These are phyloP conservation scores for Ustilago loliicola DNA, from an alignment of 1,284 basidiomycete genomes.

Conservation along the genomic window DNA sequence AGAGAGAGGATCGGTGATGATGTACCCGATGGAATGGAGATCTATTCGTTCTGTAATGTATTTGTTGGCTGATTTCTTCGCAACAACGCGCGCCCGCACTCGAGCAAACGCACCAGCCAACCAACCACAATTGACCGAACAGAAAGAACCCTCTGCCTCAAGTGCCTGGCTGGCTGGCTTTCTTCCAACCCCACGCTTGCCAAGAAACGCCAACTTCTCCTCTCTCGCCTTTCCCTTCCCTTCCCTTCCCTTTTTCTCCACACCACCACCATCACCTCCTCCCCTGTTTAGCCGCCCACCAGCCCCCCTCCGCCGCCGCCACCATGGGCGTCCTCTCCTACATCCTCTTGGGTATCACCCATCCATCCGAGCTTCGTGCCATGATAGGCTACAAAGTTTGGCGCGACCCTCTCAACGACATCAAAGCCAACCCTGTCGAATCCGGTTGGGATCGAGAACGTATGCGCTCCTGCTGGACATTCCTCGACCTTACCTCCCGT, in stretches of 20 bases:
- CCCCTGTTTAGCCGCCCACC: neutral
- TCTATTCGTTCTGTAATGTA: neutral
- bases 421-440: slow-evolving; percentile 68
- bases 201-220: too few relatives aligned
- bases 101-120: neutral
- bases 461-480: slow-evolving; percentile 92
- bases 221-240: neutral
- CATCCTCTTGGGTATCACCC: slow-evolving; percentile 52
- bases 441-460: slow-evolving; percentile 67
- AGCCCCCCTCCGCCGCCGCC: neutral
- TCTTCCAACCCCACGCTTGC: neutral
- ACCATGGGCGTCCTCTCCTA: slow-evolving; percentile 42
- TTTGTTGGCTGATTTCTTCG: slow-evolving; percentile 4
- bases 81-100: neutral
- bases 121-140: slow-evolving; percentile 2
- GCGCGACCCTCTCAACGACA: slow-evolving; percentile 72
- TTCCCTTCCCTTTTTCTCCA: neutral
- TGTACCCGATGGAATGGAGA: neutral
- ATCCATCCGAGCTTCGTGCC: slow-evolving; percentile 69
- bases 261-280: neutral
- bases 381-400: slow-evolving; percentile 72
- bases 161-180: slow-evolving; percentile 2
- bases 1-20: too few relatives aligned
- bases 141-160: neutral
- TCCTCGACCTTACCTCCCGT: slow-evolving; percentile 88